These are phyloP conservation scores for Aechmea fasciata DNA, from an alignment of 176 grass and related monocot species.

Conservation along the genomic window DNA sequence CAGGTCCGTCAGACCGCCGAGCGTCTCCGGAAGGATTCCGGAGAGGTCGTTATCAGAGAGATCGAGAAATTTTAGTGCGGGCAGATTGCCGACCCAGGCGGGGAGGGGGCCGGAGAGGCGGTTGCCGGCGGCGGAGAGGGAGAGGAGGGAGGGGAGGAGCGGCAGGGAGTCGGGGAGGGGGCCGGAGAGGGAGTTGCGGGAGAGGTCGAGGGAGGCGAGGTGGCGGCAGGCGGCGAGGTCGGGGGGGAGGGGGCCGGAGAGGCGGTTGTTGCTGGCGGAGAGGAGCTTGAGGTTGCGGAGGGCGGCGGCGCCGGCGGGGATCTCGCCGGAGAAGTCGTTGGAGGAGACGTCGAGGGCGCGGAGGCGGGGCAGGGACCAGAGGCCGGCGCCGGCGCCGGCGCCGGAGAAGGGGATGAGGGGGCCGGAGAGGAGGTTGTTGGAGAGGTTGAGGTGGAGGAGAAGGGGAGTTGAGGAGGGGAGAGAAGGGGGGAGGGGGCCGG, in stretches of 20 bases:
- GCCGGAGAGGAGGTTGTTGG: conserved; percentile 63
- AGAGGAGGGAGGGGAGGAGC: conserved; percentile 49
- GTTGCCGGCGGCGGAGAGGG: conserved; percentile 44
- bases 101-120: conserved; percentile 49
- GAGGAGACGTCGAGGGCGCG: conserved; percentile 57
- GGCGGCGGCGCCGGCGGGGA: conserved; percentile 30
- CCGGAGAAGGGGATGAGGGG: conserved; percentile 31
- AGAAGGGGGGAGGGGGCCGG: conserved; percentile 38
- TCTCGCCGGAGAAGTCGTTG: conserved; percentile 47
- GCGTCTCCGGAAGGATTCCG: conserved; percentile 44
- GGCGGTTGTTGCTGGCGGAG: conserved; percentile 44
- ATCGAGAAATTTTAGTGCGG: conserved; percentile 47
- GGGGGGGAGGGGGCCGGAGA: conserved; percentile 41
- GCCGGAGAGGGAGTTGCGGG: conserved; percentile 57
- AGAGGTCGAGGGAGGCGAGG: conserved; percentile 44
- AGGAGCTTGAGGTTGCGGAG: conserved; percentile 72
- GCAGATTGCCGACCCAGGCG: conserved; percentile 50
- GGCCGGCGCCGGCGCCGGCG: not conserved
- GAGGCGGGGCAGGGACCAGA: conserved; percentile 46
- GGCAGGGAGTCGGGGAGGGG: conserved; percentile 43
- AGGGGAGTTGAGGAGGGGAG: conserved; percentile 36
- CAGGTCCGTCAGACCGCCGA: conserved; percentile 72
- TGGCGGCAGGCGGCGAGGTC: conserved; percentile 65
- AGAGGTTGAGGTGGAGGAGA: conserved; percentile 74
- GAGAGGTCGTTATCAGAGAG: conserved; percentile 58